Conservation (phyloP, 2,329 filamentous ascomycete species). For the Trichoderma oligosporum region DNA sequence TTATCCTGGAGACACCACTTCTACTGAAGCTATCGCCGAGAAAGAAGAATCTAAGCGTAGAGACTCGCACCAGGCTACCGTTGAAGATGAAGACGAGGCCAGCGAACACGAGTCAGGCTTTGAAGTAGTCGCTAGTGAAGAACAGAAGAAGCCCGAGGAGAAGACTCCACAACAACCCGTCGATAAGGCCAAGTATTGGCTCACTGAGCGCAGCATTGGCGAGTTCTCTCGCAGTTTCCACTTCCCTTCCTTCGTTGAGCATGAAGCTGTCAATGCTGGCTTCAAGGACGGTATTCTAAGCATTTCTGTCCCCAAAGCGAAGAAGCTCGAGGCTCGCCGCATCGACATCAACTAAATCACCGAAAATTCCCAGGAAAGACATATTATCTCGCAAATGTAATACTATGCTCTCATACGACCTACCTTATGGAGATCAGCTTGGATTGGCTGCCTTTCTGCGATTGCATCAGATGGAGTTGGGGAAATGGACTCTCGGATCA, state of each 20-base stretch:
- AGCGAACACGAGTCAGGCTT: slow-evolving; percentile 29
- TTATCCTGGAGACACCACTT: slow-evolving; percentile 43
- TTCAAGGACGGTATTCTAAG: slow-evolving; percentile 64
- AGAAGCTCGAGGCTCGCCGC: slow-evolving; percentile 54
- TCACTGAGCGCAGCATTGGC: slow-evolving; percentile 62
- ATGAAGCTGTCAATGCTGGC: slow-evolving; percentile 56
- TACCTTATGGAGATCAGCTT: not conserved
- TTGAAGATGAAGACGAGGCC: slow-evolving; percentile 56
- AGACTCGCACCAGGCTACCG: slow-evolving; percentile 55
- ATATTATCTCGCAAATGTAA: not conserved
- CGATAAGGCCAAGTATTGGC: slow-evolving; percentile 63
- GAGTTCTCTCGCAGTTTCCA: slow-evolving; percentile 66
- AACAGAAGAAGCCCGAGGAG: slow-evolving; percentile 23
- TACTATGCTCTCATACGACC: not conserved
- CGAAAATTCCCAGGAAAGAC: not conserved
- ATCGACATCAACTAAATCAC: slow-evolving; percentile 49
- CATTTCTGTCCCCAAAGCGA: slow-evolving; percentile 63
- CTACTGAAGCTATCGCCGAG: slow-evolving; percentile 40
- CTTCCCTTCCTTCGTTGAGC: slow-evolving; percentile 62
- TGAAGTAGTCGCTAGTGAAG: slow-evolving; percentile 25
- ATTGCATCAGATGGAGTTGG: slow-evolving; percentile 10
- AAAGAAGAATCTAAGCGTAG: slow-evolving; percentile 33
- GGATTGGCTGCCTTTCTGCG: slow-evolving; percentile 9
- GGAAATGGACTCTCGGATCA: not conserved
- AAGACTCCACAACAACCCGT: slow-evolving; percentile 30